Evolutionary conservation across 768 basidiomycete species (phyloP).

Genomic region (Lanmaoa pseudosensibilis): DNA sequence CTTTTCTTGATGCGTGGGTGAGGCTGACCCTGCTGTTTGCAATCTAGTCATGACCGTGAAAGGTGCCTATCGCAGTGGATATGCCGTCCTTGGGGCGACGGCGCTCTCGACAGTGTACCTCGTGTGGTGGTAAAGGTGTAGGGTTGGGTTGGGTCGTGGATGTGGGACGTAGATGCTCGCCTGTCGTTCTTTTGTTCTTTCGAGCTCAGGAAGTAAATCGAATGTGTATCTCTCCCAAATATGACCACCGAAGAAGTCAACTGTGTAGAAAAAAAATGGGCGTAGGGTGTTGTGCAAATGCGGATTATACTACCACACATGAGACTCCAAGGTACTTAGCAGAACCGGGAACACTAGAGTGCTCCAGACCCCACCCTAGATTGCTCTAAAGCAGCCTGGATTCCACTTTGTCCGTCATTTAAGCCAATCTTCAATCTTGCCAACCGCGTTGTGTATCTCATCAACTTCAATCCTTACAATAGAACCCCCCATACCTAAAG

Average conservation of each 20-base stretch:
- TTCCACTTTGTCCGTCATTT: no score
- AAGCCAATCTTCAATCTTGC: no score
- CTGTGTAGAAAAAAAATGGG: no score
- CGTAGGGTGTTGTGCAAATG: no score
- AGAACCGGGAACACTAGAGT: no score
- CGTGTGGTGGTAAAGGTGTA: conserved; percentile 24
- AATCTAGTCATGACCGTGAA: conserved; percentile 73
- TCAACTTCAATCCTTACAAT: not conserved
- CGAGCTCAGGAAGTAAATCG: not conserved
- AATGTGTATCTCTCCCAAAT: not conserved
- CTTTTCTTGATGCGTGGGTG: not conserved
- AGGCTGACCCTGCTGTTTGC: not conserved
- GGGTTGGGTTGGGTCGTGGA: conserved; percentile 41
- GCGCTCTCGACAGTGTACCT: conserved; percentile 73
- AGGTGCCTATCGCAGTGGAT: conserved; percentile 77
- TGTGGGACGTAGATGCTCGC: not conserved
- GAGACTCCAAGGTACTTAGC: no score
- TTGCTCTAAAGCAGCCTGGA: no score
- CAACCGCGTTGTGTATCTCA: not conserved
- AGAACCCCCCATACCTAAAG: not conserved
- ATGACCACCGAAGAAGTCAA: no score
- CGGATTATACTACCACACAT: no score
- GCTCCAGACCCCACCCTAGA: no score
- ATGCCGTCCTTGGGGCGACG: conserved; percentile 79
- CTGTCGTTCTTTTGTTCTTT: not conserved